Evolutionary conservation across 768 basidiomycete species (phyloP), one percentile per base, ranked within the genome.

Genomic region (Exsudoporus frostii): DNA sequence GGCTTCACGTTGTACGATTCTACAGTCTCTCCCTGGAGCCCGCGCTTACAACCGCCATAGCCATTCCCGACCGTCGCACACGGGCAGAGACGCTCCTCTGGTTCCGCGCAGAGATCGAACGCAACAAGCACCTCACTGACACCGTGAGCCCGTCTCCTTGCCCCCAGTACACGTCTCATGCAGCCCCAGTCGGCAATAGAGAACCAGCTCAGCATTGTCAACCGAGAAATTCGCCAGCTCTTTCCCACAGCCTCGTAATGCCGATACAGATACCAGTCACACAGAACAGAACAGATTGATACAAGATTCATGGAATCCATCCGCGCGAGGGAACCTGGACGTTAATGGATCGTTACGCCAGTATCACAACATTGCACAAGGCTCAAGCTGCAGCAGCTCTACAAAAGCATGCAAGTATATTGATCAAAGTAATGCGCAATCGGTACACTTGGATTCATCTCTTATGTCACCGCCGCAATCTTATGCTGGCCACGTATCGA

Each of bases 101-200:
- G 87, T 80, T 91, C 67, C 83, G 90, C 27, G 63, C 71, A 45
- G 88, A 90, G 68, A 81, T 91, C 59, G 84, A 89, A 63, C 74
- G 82, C 54, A 84, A 82, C 59, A 77, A 68, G 53, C 65, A 83
- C 61, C 62, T 88, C 37, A 66, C 74, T 11, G 84, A 90, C 63
- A 66, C 74, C 56, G 89, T 90, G 60, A 63, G 68, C 43, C 1
- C 30, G 11, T 43, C 37, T 20, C 6, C 8, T 41, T n/a, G 2
- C 9, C 11, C 24, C 25, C 30, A 24, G 42, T 32, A 22, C 46
- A 19, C 20, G 6, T 53, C 61, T 63, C 55, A 71, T 48, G 5
- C 20, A 40, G 33, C 19, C 34, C 47, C 63, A 90, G 88, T 64
- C 59, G 33, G 59, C 77, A 34, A 84, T 90, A 51, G 83, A 89